Conservation (phyloP, 441 rosid genomes). For the Corymbia calophylla region DNA sequence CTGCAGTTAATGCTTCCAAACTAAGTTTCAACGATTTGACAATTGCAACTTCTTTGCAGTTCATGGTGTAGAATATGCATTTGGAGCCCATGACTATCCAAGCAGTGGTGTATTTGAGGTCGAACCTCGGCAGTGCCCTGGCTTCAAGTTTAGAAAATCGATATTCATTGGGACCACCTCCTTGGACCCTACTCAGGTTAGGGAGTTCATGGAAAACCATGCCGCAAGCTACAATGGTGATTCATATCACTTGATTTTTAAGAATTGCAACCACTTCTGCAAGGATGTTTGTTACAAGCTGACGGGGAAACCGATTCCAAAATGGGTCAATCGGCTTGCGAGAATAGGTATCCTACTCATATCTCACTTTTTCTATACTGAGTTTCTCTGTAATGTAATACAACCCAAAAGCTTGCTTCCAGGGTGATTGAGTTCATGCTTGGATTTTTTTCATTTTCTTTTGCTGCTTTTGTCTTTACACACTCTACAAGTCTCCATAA, state of each 20-base stretch:
- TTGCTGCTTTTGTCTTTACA: not conserved
- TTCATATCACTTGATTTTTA: constrained; percentile 62
- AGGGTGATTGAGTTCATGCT: not conserved
- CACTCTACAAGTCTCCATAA: not conserved
- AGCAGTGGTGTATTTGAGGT: constrained; percentile 74
- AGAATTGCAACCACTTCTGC: constrained; percentile 79
- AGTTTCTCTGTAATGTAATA: not conserved
- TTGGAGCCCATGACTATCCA: constrained; percentile 70
- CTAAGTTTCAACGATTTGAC: not conserved
- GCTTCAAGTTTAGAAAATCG: constrained; percentile 66
- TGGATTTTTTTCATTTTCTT: not conserved
- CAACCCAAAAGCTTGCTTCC: not conserved
- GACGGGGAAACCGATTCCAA: constrained; percentile 51
- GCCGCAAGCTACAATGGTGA: constrained; percentile 60
- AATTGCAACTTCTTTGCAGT: constrained; percentile 17
- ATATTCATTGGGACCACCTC: constrained; percentile 61
- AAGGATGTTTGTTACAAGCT: constrained; percentile 50
- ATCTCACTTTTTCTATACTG: not conserved
- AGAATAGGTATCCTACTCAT: constrained; percentile 33
- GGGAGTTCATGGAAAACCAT: constrained; percentile 56
- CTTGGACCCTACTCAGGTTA: constrained; percentile 54
- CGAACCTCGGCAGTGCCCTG: constrained; percentile 66
- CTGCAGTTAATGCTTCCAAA: not conserved
- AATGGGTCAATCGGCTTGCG: constrained; percentile 73
- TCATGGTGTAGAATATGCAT: constrained; percentile 68